phyloP scores from a whole-genome alignment of 2,329 filamentous ascomycete species.

The Fusarium nygamai region DNA sequence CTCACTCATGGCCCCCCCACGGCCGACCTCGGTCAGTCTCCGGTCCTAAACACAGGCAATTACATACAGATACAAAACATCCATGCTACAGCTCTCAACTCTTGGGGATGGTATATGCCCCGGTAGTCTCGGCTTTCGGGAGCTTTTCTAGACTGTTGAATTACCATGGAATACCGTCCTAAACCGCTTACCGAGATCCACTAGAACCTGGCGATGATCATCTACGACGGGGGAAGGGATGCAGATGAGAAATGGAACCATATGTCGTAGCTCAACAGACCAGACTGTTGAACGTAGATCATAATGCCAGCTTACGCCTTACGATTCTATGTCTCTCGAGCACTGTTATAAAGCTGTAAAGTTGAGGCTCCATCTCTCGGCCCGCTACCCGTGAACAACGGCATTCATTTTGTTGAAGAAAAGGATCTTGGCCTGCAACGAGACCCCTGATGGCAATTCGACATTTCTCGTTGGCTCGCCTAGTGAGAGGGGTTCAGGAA shows the following conservation, averaged over 20 bases:
- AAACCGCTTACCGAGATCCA: conserved; percentile 28
- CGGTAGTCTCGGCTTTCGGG: conserved; percentile 33
- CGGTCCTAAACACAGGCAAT: conserved; percentile 2
- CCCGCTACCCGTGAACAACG: background rate
- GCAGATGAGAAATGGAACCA: background rate
- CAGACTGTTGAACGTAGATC: background rate
- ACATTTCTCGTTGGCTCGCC: conserved; percentile 38
- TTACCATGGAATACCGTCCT: conserved; percentile 16
- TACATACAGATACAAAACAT: background rate
- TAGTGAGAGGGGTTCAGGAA: conserved; percentile 6
- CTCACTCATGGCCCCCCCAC: conserved; percentile 25
- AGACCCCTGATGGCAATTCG: conserved; percentile 37
- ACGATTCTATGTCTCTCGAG: background rate
- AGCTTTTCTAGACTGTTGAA: background rate
- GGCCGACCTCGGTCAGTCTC: conserved; percentile 29
- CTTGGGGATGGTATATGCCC: background rate
- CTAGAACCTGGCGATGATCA: conserved; percentile 7
- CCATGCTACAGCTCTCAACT: background rate
- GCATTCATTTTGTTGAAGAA: conserved; percentile 27
- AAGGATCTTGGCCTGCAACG: conserved; percentile 6
- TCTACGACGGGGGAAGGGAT: conserved; percentile 1
- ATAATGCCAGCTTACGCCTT: background rate
- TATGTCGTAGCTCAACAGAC: conserved; percentile 13
- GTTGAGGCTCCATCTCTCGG: conserved; percentile 11
- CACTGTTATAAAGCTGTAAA: background rate